phyloP scores from a whole-genome alignment of 768 basidiomycete genomes.

The Dentipellis fragilis region DNA sequence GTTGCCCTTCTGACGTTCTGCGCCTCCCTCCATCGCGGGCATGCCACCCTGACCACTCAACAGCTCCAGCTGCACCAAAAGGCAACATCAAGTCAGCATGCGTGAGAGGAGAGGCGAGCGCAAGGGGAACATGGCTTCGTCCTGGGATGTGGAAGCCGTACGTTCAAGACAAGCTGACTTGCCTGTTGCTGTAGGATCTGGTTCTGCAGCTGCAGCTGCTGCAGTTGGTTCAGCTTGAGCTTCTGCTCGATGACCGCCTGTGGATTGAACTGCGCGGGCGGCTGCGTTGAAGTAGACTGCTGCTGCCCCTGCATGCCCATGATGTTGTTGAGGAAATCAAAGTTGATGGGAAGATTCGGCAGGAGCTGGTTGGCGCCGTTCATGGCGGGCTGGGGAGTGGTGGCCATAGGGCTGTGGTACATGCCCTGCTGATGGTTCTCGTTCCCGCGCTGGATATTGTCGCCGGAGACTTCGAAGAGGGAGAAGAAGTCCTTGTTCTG shows the following conservation, averaged over 20 bases:
- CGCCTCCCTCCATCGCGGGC: slow-evolving; percentile 19
- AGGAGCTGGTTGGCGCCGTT: slow-evolving; percentile 10
- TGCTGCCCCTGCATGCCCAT: slow-evolving; percentile 35
- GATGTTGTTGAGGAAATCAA: slow-evolving; percentile 41
- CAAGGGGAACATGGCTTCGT: background rate
- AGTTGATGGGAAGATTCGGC: slow-evolving; percentile 22
- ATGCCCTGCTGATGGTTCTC: slow-evolving; percentile 9
- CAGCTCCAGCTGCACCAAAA: slow-evolving; percentile 18
- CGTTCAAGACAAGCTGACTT: slow-evolving; percentile 14
- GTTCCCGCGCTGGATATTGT: slow-evolving; percentile 9
- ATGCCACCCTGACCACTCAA: slow-evolving; percentile 26
- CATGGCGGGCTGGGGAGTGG: slow-evolving; percentile 10
- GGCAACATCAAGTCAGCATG: background rate
- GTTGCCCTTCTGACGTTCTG: slow-evolving; percentile 15
- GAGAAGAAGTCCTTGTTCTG: slow-evolving; percentile 22
- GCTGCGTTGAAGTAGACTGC: slow-evolving; percentile 12
- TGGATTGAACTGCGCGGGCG: slow-evolving; percentile 23
- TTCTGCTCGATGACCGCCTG: slow-evolving; percentile 64
- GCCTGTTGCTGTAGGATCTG: slow-evolving; percentile 91
- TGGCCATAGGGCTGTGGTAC: slow-evolving; percentile 12
- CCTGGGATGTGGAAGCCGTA: slow-evolving; percentile 6
- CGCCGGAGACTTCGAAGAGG: slow-evolving; percentile 17
- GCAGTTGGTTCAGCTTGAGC: slow-evolving; percentile 67
- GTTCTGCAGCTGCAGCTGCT: slow-evolving; percentile 68
- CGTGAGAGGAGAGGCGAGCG: background rate